Conservation (phyloP, 2,329 filamentous ascomycete genomes). For the Coniochaeta prunicola region DNA sequence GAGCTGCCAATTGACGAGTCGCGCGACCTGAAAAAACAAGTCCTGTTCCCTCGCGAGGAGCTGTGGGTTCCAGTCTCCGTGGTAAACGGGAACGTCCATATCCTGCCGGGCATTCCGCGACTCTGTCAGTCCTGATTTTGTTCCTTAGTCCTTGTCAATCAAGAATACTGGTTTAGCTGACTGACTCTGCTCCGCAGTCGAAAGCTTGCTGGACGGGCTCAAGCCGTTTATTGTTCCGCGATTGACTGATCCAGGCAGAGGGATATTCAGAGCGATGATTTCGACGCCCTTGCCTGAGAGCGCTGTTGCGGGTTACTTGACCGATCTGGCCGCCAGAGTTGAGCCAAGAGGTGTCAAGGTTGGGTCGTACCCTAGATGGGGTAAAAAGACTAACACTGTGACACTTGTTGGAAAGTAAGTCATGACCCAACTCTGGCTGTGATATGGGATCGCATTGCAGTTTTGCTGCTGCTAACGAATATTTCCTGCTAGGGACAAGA, state of each 20-base stretch:
- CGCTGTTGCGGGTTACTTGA: slow-evolving; percentile 73
- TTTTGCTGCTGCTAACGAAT: slow-evolving; percentile 3
- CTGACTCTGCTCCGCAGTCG: slow-evolving; percentile 38
- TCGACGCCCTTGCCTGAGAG: slow-evolving; percentile 87
- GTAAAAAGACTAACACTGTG: slow-evolving; percentile 79
- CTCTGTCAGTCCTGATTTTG: slow-evolving; percentile 48
- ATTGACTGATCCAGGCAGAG: slow-evolving; percentile 72
- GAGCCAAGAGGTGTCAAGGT: slow-evolving; percentile 79
- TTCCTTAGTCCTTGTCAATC: not conserved
- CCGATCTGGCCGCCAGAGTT: slow-evolving; percentile 67
- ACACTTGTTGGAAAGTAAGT: slow-evolving; percentile 66
- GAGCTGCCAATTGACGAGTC: slow-evolving; percentile 70
- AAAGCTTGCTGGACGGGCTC: slow-evolving; percentile 68
- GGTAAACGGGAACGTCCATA: slow-evolving; percentile 89
- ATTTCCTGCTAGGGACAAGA: slow-evolving; percentile 51
- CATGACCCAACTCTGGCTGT: not conserved
- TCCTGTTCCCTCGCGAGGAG: slow-evolving; percentile 70
- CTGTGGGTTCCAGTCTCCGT: slow-evolving; percentile 87
- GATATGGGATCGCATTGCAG: not conserved
- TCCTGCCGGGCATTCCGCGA: slow-evolving; percentile 81
- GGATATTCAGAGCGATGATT: slow-evolving; percentile 70
- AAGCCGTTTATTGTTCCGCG: slow-evolving; percentile 65
- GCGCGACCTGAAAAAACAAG: slow-evolving; percentile 60
- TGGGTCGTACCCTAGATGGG: slow-evolving; percentile 91
- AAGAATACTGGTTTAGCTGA: not conserved